Evolutionary conservation across 2,329 filamentous ascomycete genomes (phyloP).

Genomic region (Penicillium sp.): DNA sequence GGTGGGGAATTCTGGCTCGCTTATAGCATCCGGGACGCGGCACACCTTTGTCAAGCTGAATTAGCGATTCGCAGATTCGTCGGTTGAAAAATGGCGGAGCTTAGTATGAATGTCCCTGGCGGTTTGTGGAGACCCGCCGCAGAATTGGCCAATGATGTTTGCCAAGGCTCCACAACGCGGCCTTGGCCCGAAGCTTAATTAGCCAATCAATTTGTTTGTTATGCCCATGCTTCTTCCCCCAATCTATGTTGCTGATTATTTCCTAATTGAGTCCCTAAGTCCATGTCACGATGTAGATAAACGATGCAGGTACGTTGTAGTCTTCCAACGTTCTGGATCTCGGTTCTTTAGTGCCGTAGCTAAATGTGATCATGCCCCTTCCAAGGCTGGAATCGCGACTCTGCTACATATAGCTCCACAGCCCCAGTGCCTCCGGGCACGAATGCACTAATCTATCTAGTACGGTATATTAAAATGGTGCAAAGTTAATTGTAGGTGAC

Average conservation of each 20-base stretch:
- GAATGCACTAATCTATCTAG: too few species aligned
- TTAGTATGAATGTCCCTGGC: not conserved
- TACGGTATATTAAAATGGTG: too few species aligned
- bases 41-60: not conserved
- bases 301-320: not conserved
- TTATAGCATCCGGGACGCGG: not conserved
- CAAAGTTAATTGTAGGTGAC: too few species aligned
- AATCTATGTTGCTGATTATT: not conserved
- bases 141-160: not conserved
- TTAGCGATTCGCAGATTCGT: not conserved
- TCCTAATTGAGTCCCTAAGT: not conserved
- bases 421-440: too few species aligned
- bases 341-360: not conserved
- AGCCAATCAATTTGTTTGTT: constrained; percentile 4
- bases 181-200: not conserved
- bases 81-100: not conserved
- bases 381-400: too few species aligned
- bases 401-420: too few species aligned
- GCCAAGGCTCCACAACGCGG: not conserved
- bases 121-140: not conserved
- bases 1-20: not conserved
- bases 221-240: constrained; percentile 1
- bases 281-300: not conserved
- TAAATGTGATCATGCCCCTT: not conserved
- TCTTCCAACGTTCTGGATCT: not conserved